phyloP scores from a whole-genome alignment of 2,329 filamentous ascomycete genomes.

The Penicillium sp. region DNA sequence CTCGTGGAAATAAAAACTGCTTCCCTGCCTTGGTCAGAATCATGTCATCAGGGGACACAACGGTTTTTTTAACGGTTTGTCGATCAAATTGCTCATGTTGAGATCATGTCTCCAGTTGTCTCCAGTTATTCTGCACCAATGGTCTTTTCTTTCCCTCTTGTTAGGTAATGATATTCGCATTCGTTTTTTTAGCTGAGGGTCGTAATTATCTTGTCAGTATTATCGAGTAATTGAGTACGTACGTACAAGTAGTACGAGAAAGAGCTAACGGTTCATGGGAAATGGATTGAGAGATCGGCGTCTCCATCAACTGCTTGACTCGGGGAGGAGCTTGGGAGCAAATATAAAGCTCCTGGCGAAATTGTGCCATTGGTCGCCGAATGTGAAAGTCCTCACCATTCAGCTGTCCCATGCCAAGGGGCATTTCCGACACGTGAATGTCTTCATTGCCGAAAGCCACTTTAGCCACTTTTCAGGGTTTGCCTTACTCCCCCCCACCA shows the following conservation, averaged over 20 bases:
- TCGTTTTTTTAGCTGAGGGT: neutral
- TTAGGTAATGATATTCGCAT: conserved; percentile 1
- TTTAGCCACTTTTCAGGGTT: conserved; percentile 3
- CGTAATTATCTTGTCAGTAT: neutral
- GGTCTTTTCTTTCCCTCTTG: neutral
- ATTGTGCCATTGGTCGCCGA: neutral
- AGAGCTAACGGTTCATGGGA: neutral
- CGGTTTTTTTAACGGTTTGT: conserved; percentile 21
- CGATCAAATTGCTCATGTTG: conserved; percentile 1
- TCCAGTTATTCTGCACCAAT: neutral
- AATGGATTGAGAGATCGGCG: neutral
- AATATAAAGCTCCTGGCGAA: neutral
- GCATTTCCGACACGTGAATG: conserved; percentile 4
- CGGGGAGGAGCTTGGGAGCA: neutral
- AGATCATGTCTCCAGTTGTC: conserved; percentile 12
- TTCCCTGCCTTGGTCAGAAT: conserved; percentile 16
- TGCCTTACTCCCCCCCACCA: neutral
- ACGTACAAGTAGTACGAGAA: neutral
- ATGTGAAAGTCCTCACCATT: neutral
- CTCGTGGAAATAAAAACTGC: neutral
- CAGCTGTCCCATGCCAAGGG: neutral
- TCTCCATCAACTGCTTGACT: neutral
- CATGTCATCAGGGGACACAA: conserved; percentile 18
- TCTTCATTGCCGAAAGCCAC: conserved; percentile 5
- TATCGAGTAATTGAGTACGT: neutral